Base-by-base conservation (phyloP, 169 alveolate species). In the Plasmodium malariae region DNA sequence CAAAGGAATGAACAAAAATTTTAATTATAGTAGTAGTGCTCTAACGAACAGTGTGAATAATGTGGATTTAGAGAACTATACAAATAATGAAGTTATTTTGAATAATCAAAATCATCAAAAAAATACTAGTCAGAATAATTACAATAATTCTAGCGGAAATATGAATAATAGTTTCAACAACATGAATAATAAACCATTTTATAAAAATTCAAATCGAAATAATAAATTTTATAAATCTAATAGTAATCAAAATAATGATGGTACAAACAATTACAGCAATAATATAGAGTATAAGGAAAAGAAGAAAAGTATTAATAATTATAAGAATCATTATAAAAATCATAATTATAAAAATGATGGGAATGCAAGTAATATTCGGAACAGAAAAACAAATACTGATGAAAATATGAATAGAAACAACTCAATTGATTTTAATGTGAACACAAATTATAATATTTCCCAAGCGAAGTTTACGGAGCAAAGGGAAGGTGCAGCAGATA, bases 181-280 rank as follows among this genome's bases (percentile, higher is more conserved):
- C 26, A 62, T 78, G 76, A 78, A 60, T 48, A 78, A 43, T 24
- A 78, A 78, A 36, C 26, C n/a, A 2, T 78, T 78, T 78, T 78
- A 28, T 55, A 54, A 63, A 28, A 78, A 54, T 78, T 24, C 40
- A 51, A 57, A 37, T 74, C 60, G 63, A 28, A 45, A 45, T 78
- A 43, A 78, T 40, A 62, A 76, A 51, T 43, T 76, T 62, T 34
- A 24, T 19, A 73, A 73, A 36, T 55, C 60, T 36, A 45, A 32
- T 55, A 45, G 26, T 34, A 68, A 76, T 34, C 67, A 65, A 28
- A 76, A 67, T 62, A 49, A 49, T 60, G 74, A 37, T 5, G 34
- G 24, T 4, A 26, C 63, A 14, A 54, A 45, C 62, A 76, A 76
- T 51, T 37, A 26, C 36, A 43, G 14, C 19, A 62, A 36, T 45